Base-by-base conservation (phyloP, 495 filamentous ascomycete genomes). In the Neurospora cerealis region DNA sequence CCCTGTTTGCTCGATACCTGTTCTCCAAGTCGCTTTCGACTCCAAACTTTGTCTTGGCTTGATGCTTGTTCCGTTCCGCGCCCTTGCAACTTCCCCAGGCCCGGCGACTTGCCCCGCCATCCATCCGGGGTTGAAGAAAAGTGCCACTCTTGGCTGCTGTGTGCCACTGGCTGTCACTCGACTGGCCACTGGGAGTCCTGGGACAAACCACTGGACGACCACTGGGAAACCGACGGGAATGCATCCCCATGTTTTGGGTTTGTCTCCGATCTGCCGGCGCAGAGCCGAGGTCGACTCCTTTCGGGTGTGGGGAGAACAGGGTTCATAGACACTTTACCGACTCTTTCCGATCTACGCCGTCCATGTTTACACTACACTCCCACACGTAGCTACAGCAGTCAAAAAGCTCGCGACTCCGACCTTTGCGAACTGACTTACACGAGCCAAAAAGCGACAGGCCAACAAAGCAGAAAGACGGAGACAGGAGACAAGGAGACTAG, bases 251-350 rank as follows among this genome's bases (percentile, higher is more conserved):
- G 54, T 62, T 62, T 34, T 62, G 54, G 54, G 13, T 62, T 62
- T 62, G 54, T 62, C 54, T 80, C 80, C 80, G 80, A 78, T 81
- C 76, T 80, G 72, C 80, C 80, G 80, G 74, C 60, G 71, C 72
- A 79, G 73, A 81, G 80, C 80, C 80, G 80, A 82, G 80, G 80
- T 77, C 54, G 54, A 34, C 54, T 62, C 54, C 76, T 72, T 74
- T 37, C 42, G 60, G 69, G 72, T 48, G 73, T 74, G 74, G 73
- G 70, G 70, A 62, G 28, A 34, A 62, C 54, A 62, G 24, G 24
- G 54, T 62, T 62, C 54, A 62, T 34, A 3, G 54, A 62, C 54
- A 62, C 54, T 34, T 60, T 62, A 34, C 54, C 54, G 54, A 62
- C 54, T 62, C 54, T 62, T 62, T 62, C 54, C 54, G 54, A 62